Evolutionary conservation across 441 rosid genomes (phyloP), one percentile per base, ranked within the genome.

Genomic region (Populus tomentosa): DNA sequence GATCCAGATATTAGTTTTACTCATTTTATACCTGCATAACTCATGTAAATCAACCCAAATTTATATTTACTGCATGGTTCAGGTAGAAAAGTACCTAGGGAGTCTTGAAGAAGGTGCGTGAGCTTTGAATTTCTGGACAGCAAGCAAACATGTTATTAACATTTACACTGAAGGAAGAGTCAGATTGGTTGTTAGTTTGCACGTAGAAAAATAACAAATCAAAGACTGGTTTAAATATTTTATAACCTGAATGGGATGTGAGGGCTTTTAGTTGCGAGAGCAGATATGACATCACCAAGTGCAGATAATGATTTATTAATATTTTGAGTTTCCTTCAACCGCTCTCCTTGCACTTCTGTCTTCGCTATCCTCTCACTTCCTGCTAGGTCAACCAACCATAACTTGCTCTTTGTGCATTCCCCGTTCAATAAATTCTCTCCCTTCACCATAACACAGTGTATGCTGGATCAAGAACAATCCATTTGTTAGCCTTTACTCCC

Each of bases 301-400:
- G 99, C 97, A 81, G 99, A 93, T 82, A 95, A 83, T 24, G 99
- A 95, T 88, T 91, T 92, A 79, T 95, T 95, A 79, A 93, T 95
- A 82, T 89, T 93, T 87, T 93, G 99, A 64, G 99, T 87, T 86
- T 95, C 99, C 87, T 90, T 94, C 23, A 95, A 92, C 76, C 98
- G 87, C 77, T 92, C 99, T 69, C 98, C 99, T 79, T 88, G 97
- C 33, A 91, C 98, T 76, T 95, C 99, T 62, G 95, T 91, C 89
- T 94, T 95, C 67, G 99, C 92, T 74, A 95, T 88, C 82, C 99
- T 88, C 80, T 95, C 99, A 74, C 99, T 95, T 81, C 99, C 99
- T 16, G 99, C 99, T 78, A 95, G 86, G 80, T 95, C 99, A 73
- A 94, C 98, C 80, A 95, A 73, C 99, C 99, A 95, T 42, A 95